Evolutionary conservation across 139 green algal species (phyloP).

Genomic region (Coelastrella sp.): DNA sequence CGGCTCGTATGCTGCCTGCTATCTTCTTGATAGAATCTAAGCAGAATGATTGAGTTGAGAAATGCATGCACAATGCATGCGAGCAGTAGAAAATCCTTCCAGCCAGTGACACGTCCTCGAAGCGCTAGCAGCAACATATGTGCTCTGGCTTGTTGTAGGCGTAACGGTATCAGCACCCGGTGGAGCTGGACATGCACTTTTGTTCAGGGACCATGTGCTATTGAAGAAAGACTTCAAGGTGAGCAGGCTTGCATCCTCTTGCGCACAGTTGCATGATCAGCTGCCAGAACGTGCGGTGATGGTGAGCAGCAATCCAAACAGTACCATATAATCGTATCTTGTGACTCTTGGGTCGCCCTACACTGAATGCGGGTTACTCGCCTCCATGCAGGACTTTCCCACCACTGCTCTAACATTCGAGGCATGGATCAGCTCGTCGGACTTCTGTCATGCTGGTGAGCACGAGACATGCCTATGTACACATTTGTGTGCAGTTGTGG

Average conservation of each 20-base stretch:
- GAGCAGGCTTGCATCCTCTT: constrained; percentile 5
- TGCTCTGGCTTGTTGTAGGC: not conserved
- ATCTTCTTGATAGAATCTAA: not conserved
- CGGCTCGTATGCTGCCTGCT: no score
- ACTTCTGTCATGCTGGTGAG: constrained; percentile 82
- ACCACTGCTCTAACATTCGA: constrained; percentile 84
- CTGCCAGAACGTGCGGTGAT: not conserved
- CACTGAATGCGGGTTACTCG: no score
- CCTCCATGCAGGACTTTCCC: constrained; percentile 68
- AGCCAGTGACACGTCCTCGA: not conserved
- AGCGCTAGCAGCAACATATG: not conserved
- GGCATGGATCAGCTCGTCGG: constrained; percentile 86
- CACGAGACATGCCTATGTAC: not conserved
- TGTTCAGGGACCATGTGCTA: constrained; percentile 83
- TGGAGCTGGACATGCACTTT: constrained; percentile 78
- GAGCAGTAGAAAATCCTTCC: not conserved
- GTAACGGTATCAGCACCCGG: constrained; percentile 56
- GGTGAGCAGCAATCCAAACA: not conserved
- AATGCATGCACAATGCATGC: not conserved
- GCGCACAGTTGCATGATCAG: not conserved
- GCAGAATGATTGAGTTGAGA: not conserved
- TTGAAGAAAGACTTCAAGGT: constrained; percentile 83
- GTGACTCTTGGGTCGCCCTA: no score
- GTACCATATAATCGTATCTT: not conserved
- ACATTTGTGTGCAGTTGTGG: no score